These are phyloP conservation scores for Chaetoceros tenuissimus DNA, from an alignment of 108 stramenopile genomes.

Conservation along the genomic window DNA sequence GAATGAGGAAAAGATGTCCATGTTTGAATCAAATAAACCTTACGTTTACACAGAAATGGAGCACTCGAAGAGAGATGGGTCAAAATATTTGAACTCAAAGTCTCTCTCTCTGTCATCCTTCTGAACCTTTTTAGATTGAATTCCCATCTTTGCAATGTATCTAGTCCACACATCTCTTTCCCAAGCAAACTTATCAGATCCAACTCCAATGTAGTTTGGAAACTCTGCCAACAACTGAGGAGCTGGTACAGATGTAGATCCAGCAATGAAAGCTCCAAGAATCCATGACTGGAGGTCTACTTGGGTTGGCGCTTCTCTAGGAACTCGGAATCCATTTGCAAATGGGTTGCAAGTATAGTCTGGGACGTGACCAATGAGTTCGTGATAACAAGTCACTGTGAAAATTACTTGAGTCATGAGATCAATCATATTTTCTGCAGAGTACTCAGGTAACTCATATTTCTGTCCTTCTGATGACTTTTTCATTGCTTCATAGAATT, in stretches of 20 bases:
- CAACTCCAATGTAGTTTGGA: not conserved
- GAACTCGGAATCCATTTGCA: not conserved
- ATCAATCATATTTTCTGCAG: slow-evolving; percentile 1
- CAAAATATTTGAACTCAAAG: slow-evolving; percentile 9
- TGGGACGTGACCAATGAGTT: slow-evolving; percentile 1
- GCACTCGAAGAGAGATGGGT: slow-evolving; percentile 3
- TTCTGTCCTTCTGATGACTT: not conserved
- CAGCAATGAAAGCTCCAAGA: not conserved
- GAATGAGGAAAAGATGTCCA: too few relatives aligned
- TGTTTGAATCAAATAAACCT: too few relatives aligned
- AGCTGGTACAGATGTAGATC: too few relatives aligned
- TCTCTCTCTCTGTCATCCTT: slow-evolving; percentile 1
- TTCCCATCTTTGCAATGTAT: not conserved
- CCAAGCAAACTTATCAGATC: not conserved
- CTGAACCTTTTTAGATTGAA: not conserved
- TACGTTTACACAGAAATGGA: slow-evolving; percentile 7
- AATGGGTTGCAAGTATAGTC: not conserved
- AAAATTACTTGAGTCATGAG: slow-evolving; percentile 1
- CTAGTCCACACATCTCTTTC: slow-evolving; percentile 3
- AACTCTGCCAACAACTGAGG: not conserved
- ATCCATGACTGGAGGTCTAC: slow-evolving; percentile 3
- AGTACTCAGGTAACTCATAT: slow-evolving; percentile 1
- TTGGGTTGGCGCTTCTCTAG: not conserved
- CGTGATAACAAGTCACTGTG: slow-evolving; percentile 6
- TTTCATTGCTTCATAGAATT: slow-evolving; percentile 1